phyloP scores from a whole-genome alignment of 495 filamentous ascomycete species.

The Hypoxylon lenormandii region DNA sequence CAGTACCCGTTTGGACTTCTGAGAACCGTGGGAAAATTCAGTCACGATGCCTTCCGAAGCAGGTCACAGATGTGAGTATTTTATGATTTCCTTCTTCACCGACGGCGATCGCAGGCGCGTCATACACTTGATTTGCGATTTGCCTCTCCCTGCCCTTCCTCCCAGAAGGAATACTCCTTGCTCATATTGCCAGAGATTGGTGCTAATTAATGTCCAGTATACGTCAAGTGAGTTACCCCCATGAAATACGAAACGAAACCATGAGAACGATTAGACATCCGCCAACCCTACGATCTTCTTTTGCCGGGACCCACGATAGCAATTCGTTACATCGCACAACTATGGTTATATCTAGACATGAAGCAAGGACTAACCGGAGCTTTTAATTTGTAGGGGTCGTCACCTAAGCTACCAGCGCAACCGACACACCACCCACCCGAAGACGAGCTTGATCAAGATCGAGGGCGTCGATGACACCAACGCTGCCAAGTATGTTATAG shows the following conservation, averaged over 20 bases:
- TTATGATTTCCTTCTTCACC: background rate
- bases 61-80: conserved; percentile 81
- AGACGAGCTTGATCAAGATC: conserved; percentile 92
- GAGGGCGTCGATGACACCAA: conserved; percentile 90
- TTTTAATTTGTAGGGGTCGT: conserved; percentile 73
- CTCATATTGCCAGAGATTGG: conserved; percentile 9
- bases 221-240: conserved; percentile 83
- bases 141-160: conserved; percentile 4
- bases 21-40: conserved; percentile 53
- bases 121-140: conserved; percentile 14
- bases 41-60: conserved; percentile 85
- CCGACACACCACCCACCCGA: conserved; percentile 84
- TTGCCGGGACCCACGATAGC: background rate
- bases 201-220: conserved; percentile 71
- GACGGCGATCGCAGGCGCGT: conserved; percentile 30
- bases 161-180: conserved; percentile 8
- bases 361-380: conserved; percentile 49
- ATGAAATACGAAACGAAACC: conserved; percentile 17
- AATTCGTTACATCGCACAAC: conserved; percentile 3
- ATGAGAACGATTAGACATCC: conserved; percentile 4
- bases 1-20: conserved; percentile 46
- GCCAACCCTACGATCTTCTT: conserved; percentile 2
- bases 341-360: background rate
- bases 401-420: conserved; percentile 94
- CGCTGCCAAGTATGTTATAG: conserved; percentile 78